Evolutionary conservation across 768 basidiomycete genomes (phyloP).

Genomic region (Amyloporia xantha): DNA sequence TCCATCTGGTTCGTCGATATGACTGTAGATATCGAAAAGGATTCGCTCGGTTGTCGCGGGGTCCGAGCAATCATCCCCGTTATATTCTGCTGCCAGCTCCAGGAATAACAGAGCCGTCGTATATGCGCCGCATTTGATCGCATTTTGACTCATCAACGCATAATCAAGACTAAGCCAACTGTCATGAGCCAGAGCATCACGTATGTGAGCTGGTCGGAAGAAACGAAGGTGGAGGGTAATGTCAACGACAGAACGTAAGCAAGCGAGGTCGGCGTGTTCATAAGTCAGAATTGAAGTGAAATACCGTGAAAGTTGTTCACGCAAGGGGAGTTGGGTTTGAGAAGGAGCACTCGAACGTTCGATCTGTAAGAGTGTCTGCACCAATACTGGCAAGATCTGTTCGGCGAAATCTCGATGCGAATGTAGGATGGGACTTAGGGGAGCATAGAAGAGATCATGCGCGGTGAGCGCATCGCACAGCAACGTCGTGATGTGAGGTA

Average conservation of each 20-base stretch:
- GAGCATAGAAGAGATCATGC: conserved; percentile 58
- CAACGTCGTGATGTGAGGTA: conserved; percentile 47
- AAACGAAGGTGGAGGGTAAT: conserved; percentile 76
- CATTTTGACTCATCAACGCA: conserved; percentile 60
- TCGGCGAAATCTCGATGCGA: conserved; percentile 54
- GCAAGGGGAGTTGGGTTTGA: conserved; percentile 21
- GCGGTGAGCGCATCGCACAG: conserved; percentile 53
- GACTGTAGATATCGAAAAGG: conserved; percentile 87
- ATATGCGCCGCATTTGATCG: conserved; percentile 75
- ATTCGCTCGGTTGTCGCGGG: conserved; percentile 49
- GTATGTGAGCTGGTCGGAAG: conserved; percentile 37
- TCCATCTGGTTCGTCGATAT: conserved; percentile 96
- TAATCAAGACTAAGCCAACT: conserved; percentile 81
- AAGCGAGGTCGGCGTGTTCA: conserved; percentile 31
- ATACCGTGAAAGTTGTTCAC: conserved; percentile 39
- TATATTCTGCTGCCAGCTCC: conserved; percentile 64
- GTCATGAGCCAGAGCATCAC: conserved; percentile 49
- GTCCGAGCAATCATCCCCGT: conserved; percentile 23
- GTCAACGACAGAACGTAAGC: conserved; percentile 59
- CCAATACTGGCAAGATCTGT: conserved; percentile 64
- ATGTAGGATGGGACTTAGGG: conserved; percentile 53
- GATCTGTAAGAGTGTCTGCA: conserved; percentile 55
- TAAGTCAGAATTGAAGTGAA: conserved; percentile 49
- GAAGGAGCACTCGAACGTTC: conserved; percentile 18
- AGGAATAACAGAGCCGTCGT: conserved; percentile 88